Conservation (phyloP, 2,329 filamentous ascomycete species). For the Tolypocladium tropicale region DNA sequence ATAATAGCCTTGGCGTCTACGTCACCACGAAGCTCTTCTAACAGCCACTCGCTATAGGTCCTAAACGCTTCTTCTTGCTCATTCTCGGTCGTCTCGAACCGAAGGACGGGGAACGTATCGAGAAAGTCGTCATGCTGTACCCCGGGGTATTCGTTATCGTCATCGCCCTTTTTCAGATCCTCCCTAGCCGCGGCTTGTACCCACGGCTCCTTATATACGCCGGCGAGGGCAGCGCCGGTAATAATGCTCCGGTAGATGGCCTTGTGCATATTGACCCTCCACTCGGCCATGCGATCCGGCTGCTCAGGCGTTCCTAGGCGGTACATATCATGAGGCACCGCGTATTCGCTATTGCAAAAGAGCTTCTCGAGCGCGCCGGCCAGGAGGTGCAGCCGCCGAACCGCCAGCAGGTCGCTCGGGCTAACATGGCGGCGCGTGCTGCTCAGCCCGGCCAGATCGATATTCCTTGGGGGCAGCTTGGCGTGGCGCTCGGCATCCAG, state of each 20-base stretch:
- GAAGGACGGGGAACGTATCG: background rate
- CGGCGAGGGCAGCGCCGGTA: background rate
- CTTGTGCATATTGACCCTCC: background rate
- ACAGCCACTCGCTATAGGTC: background rate
- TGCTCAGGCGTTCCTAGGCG: background rate
- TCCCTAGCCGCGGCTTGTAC: background rate
- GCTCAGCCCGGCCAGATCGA: background rate
- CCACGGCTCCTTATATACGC: background rate
- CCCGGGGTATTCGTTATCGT: background rate
- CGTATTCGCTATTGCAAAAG: background rate
- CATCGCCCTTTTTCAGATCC: background rate
- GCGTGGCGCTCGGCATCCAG: background rate
- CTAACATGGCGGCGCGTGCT: background rate
- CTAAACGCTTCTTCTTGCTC: background rate
- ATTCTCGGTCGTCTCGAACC: background rate
- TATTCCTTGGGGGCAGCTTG: background rate
- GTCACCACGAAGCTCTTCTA: background rate
- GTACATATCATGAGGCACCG: background rate
- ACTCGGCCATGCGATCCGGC: background rate
- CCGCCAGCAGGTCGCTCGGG: background rate
- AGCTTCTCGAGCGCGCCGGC: background rate
- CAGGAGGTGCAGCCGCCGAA: background rate
- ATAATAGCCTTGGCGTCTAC: background rate
- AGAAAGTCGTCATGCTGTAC: background rate
- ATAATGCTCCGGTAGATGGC: background rate